These are phyloP conservation scores for Eruca vesicaria DNA, from an alignment of 441 rosid genomes.

Conservation along the genomic window DNA sequence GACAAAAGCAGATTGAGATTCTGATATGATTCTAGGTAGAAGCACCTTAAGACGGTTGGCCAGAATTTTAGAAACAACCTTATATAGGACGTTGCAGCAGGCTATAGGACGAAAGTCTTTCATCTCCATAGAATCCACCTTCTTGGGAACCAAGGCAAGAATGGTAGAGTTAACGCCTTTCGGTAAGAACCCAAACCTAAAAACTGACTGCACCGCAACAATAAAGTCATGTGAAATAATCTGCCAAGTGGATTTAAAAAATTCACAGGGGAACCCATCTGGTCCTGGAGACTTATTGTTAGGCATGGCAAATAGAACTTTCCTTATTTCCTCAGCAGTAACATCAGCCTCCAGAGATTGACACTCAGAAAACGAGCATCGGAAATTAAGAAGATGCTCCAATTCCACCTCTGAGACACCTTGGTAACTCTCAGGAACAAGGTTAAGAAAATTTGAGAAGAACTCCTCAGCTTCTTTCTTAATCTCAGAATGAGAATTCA, in stretches of 20 bases:
- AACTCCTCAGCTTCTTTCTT: too few species aligned
- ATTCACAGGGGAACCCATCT: not conserved
- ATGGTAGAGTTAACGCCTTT: not conserved
- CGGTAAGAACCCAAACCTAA: not conserved
- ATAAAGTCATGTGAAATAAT: not conserved
- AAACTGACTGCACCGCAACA: not conserved
- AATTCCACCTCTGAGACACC: not conserved
- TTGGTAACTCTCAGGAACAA: too few species aligned
- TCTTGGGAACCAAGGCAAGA: not conserved
- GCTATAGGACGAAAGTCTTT: not conserved
- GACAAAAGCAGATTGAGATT: not conserved
- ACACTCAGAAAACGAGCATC: not conserved
- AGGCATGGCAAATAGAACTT: not conserved
- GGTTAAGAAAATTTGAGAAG: too few species aligned
- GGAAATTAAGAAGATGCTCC: not conserved
- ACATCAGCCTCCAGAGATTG: not conserved
- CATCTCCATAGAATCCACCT: not conserved
- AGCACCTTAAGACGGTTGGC: not conserved
- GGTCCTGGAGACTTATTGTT: not conserved
- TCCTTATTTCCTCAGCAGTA: not conserved
- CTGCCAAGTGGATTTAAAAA: not conserved
- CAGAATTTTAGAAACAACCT: not conserved
- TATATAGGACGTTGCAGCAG: not conserved
- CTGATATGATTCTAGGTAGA: not conserved
- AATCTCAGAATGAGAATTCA: too few species aligned